A percentile compares a stretch with the other conserved stretches of the same genome.
Conservation (phyloP, 2,329 filamentous ascomycete genomes). For the Colletotrichum kahawae region DNA sequence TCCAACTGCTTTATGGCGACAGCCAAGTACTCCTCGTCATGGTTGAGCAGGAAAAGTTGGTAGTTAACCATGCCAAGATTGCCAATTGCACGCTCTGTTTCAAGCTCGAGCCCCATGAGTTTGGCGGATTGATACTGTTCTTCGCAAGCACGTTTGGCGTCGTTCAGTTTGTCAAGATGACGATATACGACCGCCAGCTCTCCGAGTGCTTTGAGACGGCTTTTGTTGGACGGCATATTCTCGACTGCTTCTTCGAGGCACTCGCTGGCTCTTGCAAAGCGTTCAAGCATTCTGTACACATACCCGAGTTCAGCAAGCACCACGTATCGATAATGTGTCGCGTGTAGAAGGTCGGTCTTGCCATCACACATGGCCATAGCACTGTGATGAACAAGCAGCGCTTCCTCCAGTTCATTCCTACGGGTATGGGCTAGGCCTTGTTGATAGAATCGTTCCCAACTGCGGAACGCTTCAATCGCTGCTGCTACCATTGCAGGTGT, state of each 20-base stretch:
- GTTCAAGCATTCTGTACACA: neutral
- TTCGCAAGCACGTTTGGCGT: constrained; percentile 30
- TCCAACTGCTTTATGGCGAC: constrained; percentile 28
- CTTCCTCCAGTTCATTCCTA: neutral
- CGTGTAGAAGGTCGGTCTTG: neutral
- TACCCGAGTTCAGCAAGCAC: neutral
- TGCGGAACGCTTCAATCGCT: neutral
- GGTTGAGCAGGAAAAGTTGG: constrained; percentile 30
- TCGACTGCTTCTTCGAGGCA: neutral
- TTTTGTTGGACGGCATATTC: neutral
- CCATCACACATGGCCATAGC: neutral
- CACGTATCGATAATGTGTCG: neutral
- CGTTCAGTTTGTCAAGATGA: constrained; percentile 31
- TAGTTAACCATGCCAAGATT: constrained; percentile 42
- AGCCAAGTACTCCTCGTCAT: constrained; percentile 25
- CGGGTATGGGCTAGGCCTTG: neutral
- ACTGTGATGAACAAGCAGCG: neutral
- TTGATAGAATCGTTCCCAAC: neutral
- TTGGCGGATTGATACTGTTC: constrained; percentile 33
- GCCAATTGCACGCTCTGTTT: constrained; percentile 36
- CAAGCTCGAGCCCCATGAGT: constrained; percentile 23
- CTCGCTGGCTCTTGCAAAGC: neutral
- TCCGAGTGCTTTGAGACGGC: constrained; percentile 16
- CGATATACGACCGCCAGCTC: constrained; percentile 38
- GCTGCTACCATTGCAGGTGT: neutral